Conservation (phyloP, 768 basidiomycete species). For the Leccinum arenicola region DNA sequence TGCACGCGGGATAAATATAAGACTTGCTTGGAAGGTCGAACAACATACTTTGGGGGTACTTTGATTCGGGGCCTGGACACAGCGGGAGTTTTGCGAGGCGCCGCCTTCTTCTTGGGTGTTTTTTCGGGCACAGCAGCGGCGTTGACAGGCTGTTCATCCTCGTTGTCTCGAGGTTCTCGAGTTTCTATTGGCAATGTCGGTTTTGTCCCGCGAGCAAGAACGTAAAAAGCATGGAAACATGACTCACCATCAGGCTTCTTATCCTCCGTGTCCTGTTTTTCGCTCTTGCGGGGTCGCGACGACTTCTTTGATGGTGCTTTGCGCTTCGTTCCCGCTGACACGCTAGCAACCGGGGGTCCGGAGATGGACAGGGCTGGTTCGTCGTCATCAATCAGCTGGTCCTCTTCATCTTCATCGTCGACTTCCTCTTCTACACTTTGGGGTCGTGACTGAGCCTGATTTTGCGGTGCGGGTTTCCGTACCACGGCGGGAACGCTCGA, state of each 20-base stretch:
- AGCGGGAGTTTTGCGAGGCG: constrained; percentile 42
- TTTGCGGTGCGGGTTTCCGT: no score
- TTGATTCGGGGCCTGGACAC: constrained; percentile 34
- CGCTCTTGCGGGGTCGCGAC: constrained; percentile 51
- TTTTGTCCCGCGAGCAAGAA: constrained; percentile 6
- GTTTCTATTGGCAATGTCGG: constrained; percentile 22
- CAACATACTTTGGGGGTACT: constrained; percentile 30
- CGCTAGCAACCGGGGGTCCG: constrained; percentile 14
- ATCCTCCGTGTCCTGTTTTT: constrained; percentile 44
- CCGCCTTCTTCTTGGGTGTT: constrained; percentile 47
- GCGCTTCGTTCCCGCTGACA: constrained; percentile 44
- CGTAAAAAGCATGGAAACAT: constrained; percentile 27
- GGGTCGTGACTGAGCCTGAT: no score
- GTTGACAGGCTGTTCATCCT: constrained; percentile 19
- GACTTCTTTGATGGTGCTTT: constrained; percentile 48
- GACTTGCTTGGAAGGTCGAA: background rate
- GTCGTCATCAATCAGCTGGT: no score
- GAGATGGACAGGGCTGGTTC: no score
- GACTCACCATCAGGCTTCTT: constrained; percentile 45
- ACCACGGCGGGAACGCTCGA: no score
- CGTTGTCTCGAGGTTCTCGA: constrained; percentile 27
- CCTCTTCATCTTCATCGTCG: no score
- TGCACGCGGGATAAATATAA: constrained; percentile 21
- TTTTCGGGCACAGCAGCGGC: constrained; percentile 30
- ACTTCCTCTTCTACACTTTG: no score